Percentiles rank a stretch among this genome's conserved stretches.
Evolutionary conservation across 108 stramenopile genomes (phyloP).

Genomic region (Hondaea fermentalgiana): DNA sequence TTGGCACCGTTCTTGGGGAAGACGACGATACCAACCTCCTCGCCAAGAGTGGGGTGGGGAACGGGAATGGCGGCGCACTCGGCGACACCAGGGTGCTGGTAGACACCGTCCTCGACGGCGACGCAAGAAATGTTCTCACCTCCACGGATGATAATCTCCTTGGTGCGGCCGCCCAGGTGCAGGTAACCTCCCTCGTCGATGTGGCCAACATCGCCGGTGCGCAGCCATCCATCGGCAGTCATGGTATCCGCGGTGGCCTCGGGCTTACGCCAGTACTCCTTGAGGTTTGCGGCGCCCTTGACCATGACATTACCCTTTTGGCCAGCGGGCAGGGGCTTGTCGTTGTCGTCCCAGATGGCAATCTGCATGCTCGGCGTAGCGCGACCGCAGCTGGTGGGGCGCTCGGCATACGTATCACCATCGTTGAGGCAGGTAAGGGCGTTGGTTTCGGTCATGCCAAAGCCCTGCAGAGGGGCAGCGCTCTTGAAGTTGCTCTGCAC

Average conservation of each 20-base stretch:
- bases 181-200: slow-evolving; percentile 66
- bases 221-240: slow-evolving; percentile 69
- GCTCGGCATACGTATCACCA: background rate
- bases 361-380: background rate
- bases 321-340: background rate
- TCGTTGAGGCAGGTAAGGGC: background rate
- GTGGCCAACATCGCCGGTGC: slow-evolving; percentile 73
- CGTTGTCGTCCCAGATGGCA: background rate
- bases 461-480: background rate
- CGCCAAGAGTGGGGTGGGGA: background rate
- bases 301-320: background rate
- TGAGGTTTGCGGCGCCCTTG: slow-evolving; percentile 32
- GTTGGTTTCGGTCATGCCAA: slow-evolving; percentile 23
- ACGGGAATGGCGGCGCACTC: background rate
- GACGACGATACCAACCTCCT: background rate
- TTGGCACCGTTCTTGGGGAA: background rate
- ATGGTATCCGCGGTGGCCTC: slow-evolving; percentile 70
- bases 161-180: slow-evolving; percentile 66
- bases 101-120: slow-evolving; percentile 27
- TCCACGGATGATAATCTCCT: slow-evolving; percentile 32
- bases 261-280: slow-evolving; percentile 69
- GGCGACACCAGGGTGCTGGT: slow-evolving; percentile 19
- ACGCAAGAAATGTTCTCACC: slow-evolving; percentile 25
- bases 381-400: background rate
- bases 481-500: background rate